These are phyloP conservation scores for Poa pratensis DNA, from an alignment of 176 grass and related monocot genomes.

Conservation along the genomic window DNA sequence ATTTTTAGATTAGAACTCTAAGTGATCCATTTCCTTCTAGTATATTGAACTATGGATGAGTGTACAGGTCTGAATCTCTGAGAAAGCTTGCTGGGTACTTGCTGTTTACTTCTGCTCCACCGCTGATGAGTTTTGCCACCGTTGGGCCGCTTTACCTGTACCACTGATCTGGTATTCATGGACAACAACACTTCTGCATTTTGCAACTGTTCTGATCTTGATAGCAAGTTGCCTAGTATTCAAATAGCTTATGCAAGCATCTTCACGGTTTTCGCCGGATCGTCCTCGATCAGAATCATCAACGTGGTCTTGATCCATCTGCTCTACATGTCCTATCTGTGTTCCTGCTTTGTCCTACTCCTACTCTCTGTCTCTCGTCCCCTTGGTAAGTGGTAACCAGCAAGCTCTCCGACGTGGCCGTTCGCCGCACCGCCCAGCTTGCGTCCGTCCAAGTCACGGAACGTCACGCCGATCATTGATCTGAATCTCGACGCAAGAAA, in stretches of 20 bases:
- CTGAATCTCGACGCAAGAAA: conserved; percentile 40
- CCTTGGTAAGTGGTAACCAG: neutral
- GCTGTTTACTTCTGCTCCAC: neutral
- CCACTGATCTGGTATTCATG: neutral
- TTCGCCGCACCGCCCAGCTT: neutral
- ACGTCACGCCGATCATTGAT: neutral
- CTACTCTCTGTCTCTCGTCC: neutral
- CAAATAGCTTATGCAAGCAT: neutral
- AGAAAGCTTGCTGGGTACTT: neutral
- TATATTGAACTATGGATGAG: neutral
- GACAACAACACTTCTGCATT: neutral
- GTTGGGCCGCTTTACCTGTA: too few species aligned
- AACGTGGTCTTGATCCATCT: neutral
- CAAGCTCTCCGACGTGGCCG: neutral
- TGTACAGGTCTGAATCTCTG: neutral
- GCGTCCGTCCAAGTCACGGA: neutral
- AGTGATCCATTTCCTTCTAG: too few species aligned
- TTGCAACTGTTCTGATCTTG: neutral
- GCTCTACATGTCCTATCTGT: neutral
- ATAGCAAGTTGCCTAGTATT: neutral
- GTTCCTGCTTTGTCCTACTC: neutral
- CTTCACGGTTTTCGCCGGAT: neutral
- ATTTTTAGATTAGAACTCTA: neutral
- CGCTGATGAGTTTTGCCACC: neutral
- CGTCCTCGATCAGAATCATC: neutral